Conservation (phyloP, 352 stramenopile species). For the Globisporangium paroecandrum region DNA sequence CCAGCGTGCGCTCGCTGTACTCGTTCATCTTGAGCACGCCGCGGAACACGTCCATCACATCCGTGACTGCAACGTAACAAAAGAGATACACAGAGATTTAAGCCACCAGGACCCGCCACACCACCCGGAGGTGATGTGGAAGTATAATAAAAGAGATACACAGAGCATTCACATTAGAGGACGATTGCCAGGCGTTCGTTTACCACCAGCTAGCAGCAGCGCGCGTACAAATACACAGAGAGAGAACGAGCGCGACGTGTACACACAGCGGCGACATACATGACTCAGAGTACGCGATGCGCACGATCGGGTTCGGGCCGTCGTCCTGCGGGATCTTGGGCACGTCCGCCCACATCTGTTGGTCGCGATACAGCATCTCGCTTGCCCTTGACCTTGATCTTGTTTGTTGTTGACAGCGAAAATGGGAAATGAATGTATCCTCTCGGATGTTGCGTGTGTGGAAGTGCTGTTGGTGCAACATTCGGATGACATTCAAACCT, state of each 20-base stretch:
- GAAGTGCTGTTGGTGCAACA: conserved; percentile 1
- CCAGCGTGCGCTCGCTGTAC: conserved; percentile 87
- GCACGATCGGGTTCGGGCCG: conserved; percentile 70
- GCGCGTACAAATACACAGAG: background rate
- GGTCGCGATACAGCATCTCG: conserved; percentile 56
- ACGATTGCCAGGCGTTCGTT: background rate
- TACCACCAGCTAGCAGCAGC: background rate
- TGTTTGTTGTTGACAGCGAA: background rate
- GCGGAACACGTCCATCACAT: conserved; percentile 95
- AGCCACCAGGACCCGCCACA: too few species aligned
- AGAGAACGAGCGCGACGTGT: background rate
- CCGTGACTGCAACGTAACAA: conserved; percentile 43
- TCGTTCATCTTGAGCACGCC: conserved; percentile 91
- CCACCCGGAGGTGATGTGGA: too few species aligned
- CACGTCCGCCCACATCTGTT: conserved; percentile 77
- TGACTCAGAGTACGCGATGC: conserved; percentile 66
- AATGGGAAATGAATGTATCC: background rate
- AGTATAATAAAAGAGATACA: background rate
- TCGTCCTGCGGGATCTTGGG: conserved; percentile 82
- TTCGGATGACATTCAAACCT: background rate
- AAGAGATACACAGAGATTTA: background rate
- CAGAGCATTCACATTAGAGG: background rate
- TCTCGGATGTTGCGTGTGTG: background rate
- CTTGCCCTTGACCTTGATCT: background rate
- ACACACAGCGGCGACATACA: conserved; percentile 40